phyloP scores from a whole-genome alignment of 1,284 basidiomycete genomes.

The Rhodotorula sp. region DNA sequence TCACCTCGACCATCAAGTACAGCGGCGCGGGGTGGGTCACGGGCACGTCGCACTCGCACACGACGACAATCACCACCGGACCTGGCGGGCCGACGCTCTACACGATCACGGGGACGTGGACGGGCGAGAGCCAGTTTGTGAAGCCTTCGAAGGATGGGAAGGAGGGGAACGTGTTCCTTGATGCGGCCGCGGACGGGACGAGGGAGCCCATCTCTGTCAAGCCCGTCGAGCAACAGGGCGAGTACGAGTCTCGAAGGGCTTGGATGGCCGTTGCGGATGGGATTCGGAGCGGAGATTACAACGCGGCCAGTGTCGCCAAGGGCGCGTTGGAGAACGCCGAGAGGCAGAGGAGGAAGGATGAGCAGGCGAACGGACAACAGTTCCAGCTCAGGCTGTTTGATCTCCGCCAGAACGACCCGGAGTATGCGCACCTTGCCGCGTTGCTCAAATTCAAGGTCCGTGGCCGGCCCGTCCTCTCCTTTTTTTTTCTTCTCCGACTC shows the following conservation, averaged over 20 bases:
- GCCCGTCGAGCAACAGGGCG: constrained; percentile 63
- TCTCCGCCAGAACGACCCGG: constrained; percentile 47
- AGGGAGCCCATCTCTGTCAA: constrained; percentile 63
- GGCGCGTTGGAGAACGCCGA: constrained; percentile 93
- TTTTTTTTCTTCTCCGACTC: no score
- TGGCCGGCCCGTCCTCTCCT: no score
- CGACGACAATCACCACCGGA: constrained; percentile 64
- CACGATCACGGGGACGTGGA: constrained; percentile 85
- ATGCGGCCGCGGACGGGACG: constrained; percentile 44
- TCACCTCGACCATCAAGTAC: constrained; percentile 66
- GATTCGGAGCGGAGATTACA: constrained; percentile 83
- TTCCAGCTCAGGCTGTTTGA: constrained; percentile 59
- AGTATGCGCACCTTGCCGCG: constrained; percentile 42
- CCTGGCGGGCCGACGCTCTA: constrained; percentile 50
- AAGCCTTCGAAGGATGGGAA: constrained; percentile 29
- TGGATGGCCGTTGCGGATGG: constrained; percentile 88
- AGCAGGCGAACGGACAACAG: constrained; percentile 62
- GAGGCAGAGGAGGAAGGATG: constrained; percentile 81
- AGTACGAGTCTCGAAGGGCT: constrained; percentile 81
- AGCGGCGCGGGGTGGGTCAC: constrained; percentile 69
- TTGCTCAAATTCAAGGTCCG: constrained; percentile 38
- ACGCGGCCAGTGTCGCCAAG: constrained; percentile 86
- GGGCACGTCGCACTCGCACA: constrained; percentile 71
- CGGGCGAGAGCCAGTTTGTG: constrained; percentile 60
- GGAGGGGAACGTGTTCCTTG: constrained; percentile 50